Base-by-base conservation (phyloP, 352 stramenopile genomes). In the Globisporangium spinosum region DNA sequence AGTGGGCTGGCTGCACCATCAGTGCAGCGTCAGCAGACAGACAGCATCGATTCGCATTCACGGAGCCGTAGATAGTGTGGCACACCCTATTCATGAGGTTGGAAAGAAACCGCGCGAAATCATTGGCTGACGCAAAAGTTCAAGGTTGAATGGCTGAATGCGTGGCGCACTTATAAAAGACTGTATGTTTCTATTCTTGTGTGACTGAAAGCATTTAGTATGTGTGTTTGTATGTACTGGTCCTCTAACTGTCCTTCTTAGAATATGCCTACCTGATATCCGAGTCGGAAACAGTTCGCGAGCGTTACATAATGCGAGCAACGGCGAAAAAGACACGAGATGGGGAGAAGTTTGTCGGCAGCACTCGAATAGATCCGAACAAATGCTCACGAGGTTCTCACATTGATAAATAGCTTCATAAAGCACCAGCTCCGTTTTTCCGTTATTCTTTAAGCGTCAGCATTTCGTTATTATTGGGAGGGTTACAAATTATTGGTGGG, bases 41-140 rank as follows among this genome's bases (percentile, higher is more conserved):
- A 12, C 7, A 29, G 25, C 7, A 43, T 23, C 43, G 17, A 60
- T 60, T 60, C 55, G 55, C 55, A 60, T 60, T 60, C 55, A 60
- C 10, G 25, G 4, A 1, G 4, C 55, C 55, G 22, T 1, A 60
- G 12, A 5, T 43, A 43, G 27, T 43, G 55, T 60, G 54, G 17
- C 6, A 60, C 17, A 43, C 43, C 9, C 7, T n/a, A 5, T 49
- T 10, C 4, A 32, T 32, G 29, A 8, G 29, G 29, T n/a, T 4
- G 15, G 15, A 8, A 2, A 20, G 40, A n/a, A 47, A 51, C 43
- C 5, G 8, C 5, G 17, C 43, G 43, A 51, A 51, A 51, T 12
- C 43, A 51, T 51, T 51, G 43, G 43, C 43, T 23, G 43, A 49
- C 38, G 32, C 38, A 47, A 51, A 51, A 51, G 43, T 51, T 49